phyloP scores from a whole-genome alignment of 306 rosid genomes.

The Arachis stenosperma region DNA sequence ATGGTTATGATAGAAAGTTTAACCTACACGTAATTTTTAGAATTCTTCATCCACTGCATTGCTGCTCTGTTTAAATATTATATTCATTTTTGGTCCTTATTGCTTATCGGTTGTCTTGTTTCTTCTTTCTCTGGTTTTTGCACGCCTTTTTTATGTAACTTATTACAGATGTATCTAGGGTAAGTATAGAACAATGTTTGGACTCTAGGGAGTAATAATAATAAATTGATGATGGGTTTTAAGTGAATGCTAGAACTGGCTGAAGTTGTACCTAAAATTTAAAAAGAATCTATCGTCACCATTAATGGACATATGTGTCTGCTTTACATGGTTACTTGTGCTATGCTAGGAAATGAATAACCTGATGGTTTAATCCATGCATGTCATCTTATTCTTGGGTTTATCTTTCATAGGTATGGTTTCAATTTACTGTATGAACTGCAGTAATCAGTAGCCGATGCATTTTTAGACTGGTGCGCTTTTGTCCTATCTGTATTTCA shows the following conservation, averaged over 20 bases:
- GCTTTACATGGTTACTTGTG: slow-evolving; percentile 20
- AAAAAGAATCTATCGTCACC: not conserved
- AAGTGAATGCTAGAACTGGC: not conserved
- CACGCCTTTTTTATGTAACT: not conserved
- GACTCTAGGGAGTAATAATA: not conserved
- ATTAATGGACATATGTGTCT: not conserved
- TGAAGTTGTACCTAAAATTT: not conserved
- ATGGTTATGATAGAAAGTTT: slow-evolving; percentile 10
- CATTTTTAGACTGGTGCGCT: not conserved
- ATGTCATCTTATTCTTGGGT: not conserved
- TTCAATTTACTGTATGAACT: slow-evolving; percentile 32
- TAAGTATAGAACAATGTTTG: slow-evolving; percentile 14
- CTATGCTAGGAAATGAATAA: slow-evolving; percentile 24
- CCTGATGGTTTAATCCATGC: slow-evolving; percentile 16
- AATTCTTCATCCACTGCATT: not conserved
- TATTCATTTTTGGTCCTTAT: not conserved
- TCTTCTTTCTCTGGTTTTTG: not conserved
- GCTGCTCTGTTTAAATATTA: slow-evolving; percentile 16
- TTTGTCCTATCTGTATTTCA: slow-evolving; percentile 5
- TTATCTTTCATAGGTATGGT: slow-evolving; percentile 29
- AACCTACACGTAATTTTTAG: slow-evolving; percentile 10
- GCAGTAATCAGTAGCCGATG: slow-evolving; percentile 1
- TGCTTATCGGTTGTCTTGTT: not conserved
- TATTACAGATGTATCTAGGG: not conserved
- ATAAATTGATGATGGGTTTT: slow-evolving; percentile 18